Evolutionary conservation across 2,329 filamentous ascomycete genomes (phyloP).

Genomic region (Penicillium sp.): DNA sequence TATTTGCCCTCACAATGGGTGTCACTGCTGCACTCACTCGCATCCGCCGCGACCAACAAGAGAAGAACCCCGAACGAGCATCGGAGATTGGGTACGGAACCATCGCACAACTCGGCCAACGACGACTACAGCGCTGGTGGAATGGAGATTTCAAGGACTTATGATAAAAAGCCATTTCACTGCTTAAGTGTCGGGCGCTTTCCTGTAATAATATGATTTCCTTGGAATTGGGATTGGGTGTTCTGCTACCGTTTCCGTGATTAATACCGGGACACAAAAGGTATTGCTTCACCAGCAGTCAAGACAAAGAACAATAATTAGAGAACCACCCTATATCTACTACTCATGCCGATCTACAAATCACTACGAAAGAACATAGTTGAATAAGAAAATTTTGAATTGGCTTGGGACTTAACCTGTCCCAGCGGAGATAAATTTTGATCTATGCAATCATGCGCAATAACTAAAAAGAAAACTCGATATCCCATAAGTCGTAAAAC

Average conservation of each 20-base stretch:
- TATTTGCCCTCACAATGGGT: slow-evolving; percentile 54
- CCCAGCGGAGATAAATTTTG: slow-evolving; percentile 28
- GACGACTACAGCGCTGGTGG: slow-evolving; percentile 41
- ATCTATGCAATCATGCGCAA: slow-evolving; percentile 42
- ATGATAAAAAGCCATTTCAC: slow-evolving; percentile 8
- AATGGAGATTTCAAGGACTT: slow-evolving; percentile 37
- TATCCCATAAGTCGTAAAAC: slow-evolving; percentile 42
- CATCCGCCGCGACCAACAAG: slow-evolving; percentile 55
- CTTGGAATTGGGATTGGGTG: too few relatives aligned
- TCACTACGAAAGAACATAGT: not conserved
- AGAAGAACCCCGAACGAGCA: slow-evolving; percentile 43
- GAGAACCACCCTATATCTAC: too few relatives aligned
- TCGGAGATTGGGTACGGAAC: slow-evolving; percentile 32
- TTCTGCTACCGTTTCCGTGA: too few relatives aligned
- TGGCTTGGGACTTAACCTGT: slow-evolving; percentile 15
- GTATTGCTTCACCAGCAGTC: not conserved
- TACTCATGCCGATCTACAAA: not conserved
- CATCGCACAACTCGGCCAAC: slow-evolving; percentile 30
- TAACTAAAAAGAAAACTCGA: slow-evolving; percentile 29
- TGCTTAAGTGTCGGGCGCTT: too few relatives aligned
- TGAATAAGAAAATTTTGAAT: slow-evolving; percentile 25
- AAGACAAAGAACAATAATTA: not conserved
- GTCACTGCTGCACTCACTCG: slow-evolving; percentile 52
- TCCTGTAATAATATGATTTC: too few relatives aligned
- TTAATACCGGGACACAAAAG: too few relatives aligned